phyloP scores from a whole-genome alignment of 2,329 filamentous ascomycete species.

The Alternaria sp. region DNA sequence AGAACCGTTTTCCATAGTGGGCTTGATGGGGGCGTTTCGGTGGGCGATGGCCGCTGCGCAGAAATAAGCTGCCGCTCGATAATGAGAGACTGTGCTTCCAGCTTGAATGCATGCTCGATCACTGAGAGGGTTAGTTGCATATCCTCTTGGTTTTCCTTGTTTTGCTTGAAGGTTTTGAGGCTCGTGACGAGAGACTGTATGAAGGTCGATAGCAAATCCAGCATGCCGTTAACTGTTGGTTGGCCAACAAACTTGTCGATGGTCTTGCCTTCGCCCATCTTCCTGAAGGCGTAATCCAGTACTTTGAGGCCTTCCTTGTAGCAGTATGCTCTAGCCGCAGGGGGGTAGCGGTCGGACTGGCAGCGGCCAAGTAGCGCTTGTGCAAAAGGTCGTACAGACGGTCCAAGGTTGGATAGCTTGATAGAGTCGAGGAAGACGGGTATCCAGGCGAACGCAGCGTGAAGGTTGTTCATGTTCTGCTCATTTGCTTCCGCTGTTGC shows the following conservation, averaged over 20 bases:
- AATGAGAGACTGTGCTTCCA: conserved; percentile 74
- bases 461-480: conserved; percentile 64
- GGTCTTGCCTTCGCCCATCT: conserved; percentile 42
- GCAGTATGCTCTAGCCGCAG: conserved; percentile 66
- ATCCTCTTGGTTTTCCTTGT: conserved; percentile 36
- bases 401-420: conserved; percentile 74
- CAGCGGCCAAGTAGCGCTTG: conserved; percentile 74
- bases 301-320: conserved; percentile 63
- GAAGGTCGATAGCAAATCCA: conserved; percentile 70
- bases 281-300: conserved; percentile 43
- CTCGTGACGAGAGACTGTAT: conserved; percentile 49
- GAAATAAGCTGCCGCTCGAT: conserved; percentile 73
- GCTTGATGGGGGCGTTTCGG: conserved; percentile 70
- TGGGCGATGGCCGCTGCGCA: conserved; percentile 66
- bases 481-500: conserved; percentile 51
- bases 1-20: conserved; percentile 81
- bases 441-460: conserved; percentile 77
- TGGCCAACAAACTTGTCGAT: conserved; percentile 48
- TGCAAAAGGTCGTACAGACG: conserved; percentile 80
- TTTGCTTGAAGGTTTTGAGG: conserved; percentile 37
- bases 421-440: conserved; percentile 79
- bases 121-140: conserved; percentile 65
- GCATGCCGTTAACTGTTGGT: conserved; percentile 60
- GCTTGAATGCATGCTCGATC: conserved; percentile 68
- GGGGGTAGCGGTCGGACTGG: conserved; percentile 62